Evolutionary conservation across 2,329 filamentous ascomycete genomes (phyloP), one percentile per base, ranked within the genome.

Genomic region (Sporothrix luriei): DNA sequence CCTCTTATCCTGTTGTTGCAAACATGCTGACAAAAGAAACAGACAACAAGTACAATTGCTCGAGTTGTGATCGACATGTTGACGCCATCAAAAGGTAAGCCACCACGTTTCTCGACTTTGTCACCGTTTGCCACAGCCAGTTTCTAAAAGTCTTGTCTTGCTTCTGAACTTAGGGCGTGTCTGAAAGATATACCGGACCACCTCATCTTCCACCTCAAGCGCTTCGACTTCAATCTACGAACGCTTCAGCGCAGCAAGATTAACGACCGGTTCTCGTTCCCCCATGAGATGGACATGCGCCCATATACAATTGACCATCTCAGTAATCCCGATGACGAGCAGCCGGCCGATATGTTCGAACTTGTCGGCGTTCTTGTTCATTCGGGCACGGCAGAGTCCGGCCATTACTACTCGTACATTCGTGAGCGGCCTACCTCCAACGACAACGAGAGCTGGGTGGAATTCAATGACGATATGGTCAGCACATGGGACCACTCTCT

Each of bases 31-130:
- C 48, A 4, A 19, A 24, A 1, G 4, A 26, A 33, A 54, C 74
- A 90, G 93, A 97, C 75, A 98, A 99, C 82, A 97, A 97, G 80
- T 99, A 98, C 83, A 97, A 96, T 73, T 99, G 95, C 80, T 94
- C 93, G 40, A 91, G 88, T 4, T 99, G 95, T 77, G 91, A 93
- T 72, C 87, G 88, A 13, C 91, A 95, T 75, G 95, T 99, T 19
- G 91, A 97, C 79, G 95, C 95, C 24, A 92, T 98, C 73, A 97
- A 97, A 79, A 87, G 91, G 88, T 90, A 26, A 16, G 51, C 4
- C 11, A 16, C 29, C 59, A 3, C 14, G n/a, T 51, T n/a, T 43
- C n/a, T 61, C 2, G 5, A 1, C 16, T 49, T 6, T 55, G 19
- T 11, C 24, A 40, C 3, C 11, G 21, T n/a, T n/a, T 1, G 19